A percentile compares a stretch with the other conserved stretches of the same genome.
phyloP scores from a whole-genome alignment of 208 protist species.

The Novymonas esmeraldas region DNA sequence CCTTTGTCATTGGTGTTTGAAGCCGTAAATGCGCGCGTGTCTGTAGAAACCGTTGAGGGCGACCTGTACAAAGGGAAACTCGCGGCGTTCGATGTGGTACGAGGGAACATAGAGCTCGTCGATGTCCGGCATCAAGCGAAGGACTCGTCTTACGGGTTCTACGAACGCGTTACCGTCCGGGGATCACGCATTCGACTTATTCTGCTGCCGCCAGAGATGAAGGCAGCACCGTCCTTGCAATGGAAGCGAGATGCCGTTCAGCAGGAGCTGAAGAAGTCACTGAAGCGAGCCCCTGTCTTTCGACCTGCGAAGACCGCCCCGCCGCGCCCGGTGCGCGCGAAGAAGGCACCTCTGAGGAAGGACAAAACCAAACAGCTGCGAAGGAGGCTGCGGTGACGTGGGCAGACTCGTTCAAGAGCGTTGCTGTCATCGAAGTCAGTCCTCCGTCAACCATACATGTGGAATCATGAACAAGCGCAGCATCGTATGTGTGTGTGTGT shows the following conservation, averaged over 20 bases:
- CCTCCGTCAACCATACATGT: too few species aligned
- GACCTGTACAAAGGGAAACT: constrained; percentile 58
- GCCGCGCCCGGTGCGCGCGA: constrained; percentile 6
- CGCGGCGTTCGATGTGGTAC: constrained; percentile 31
- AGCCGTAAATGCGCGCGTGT: constrained; percentile 37
- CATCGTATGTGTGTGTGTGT: too few species aligned
- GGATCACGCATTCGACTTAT: constrained; percentile 54
- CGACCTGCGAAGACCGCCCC: neutral
- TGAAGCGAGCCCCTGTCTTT: constrained; percentile 11
- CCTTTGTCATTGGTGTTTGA: constrained; percentile 52
- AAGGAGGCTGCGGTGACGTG: constrained; percentile 25
- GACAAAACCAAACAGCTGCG: constrained; percentile 32
- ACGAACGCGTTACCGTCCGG: constrained; percentile 53
- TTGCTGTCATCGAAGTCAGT: too few species aligned
- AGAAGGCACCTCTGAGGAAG: constrained; percentile 17
- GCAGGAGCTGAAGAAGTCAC: constrained; percentile 51
- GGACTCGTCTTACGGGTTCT: constrained; percentile 61
- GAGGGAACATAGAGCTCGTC: constrained; percentile 65
- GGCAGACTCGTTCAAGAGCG: too few species aligned
- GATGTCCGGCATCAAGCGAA: constrained; percentile 54
- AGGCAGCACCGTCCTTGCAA: constrained; percentile 54
- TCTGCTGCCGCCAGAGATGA: constrained; percentile 62
- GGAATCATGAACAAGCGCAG: too few species aligned
- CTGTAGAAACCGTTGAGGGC: constrained; percentile 64
- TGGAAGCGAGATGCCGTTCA: constrained; percentile 48